A percentile compares a stretch with the other conserved stretches of the same genome.
phyloP scores from a whole-genome alignment of 2,329 filamentous ascomycete species.

The Exophiala viscosa region DNA sequence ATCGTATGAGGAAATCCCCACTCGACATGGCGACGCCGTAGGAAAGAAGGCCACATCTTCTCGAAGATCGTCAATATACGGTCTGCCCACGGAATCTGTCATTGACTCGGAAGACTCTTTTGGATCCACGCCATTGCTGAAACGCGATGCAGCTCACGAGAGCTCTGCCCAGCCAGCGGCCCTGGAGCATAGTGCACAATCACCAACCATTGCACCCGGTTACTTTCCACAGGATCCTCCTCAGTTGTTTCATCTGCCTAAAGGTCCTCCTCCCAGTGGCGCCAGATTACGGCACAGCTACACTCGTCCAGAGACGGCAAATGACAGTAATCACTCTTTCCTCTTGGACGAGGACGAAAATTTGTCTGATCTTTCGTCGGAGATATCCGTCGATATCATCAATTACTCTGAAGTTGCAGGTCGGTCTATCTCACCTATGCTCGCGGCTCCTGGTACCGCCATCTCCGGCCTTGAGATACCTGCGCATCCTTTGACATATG shows the following conservation, averaged over 20 bases:
- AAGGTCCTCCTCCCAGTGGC: conserved; percentile 26
- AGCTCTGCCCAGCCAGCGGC: conserved; percentile 3
- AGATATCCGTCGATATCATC: conserved; percentile 51
- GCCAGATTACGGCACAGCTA: conserved; percentile 31
- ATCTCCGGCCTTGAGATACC: conserved; percentile 42
- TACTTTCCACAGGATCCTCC: conserved; percentile 24
- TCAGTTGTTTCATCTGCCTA: conserved; percentile 23
- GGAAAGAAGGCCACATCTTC: conserved; percentile 8
- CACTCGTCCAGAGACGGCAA: conserved; percentile 24
- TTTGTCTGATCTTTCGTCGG: conserved; percentile 52
- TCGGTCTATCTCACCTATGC: conserved; percentile 32
- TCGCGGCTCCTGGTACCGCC: conserved; percentile 34
- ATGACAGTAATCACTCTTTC: conserved; percentile 42
- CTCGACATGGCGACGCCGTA: background rate
- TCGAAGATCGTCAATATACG: conserved; percentile 29
- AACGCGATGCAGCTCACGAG: conserved; percentile 50
- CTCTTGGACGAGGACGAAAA: conserved; percentile 53
- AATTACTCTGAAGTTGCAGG: conserved; percentile 37
- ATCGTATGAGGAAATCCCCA: conserved; percentile 7
- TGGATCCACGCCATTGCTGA: conserved; percentile 71
- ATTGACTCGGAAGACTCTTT: conserved; percentile 70
- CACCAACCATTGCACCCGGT: conserved; percentile 14
- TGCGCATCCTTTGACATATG: conserved; percentile 44
- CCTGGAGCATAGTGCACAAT: background rate
- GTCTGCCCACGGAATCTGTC: conserved; percentile 41